phyloP scores from a whole-genome alignment of 768 basidiomycete species.

The Tylopilus balloui region DNA sequence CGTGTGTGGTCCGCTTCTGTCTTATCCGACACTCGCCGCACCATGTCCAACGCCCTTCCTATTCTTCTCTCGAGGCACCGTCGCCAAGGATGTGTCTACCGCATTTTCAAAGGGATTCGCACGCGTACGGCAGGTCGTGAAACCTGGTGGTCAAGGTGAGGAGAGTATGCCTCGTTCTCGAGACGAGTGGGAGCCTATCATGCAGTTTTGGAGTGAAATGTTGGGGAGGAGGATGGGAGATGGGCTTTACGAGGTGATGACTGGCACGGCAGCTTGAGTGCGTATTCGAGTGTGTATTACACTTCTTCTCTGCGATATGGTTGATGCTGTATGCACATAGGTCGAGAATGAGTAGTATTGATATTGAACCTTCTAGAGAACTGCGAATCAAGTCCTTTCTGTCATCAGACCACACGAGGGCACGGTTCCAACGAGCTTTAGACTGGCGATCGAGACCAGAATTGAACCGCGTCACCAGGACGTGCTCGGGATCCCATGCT shows the following conservation, averaged over 20 bases:
- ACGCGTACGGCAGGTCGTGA: slow-evolving; percentile 45
- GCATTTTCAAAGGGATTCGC: slow-evolving; percentile 61
- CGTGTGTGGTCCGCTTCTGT: slow-evolving; percentile 70
- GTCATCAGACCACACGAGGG: too few relatives aligned
- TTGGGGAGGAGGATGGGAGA: slow-evolving; percentile 53
- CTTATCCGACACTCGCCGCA: slow-evolving; percentile 60
- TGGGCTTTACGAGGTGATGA: slow-evolving; percentile 69
- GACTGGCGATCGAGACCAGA: too few relatives aligned
- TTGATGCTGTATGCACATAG: not conserved
- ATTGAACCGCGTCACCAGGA: too few relatives aligned
- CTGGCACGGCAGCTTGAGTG: slow-evolving; percentile 11
- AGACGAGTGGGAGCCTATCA: slow-evolving; percentile 79
- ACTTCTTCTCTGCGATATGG: not conserved
- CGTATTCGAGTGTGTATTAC: too few relatives aligned
- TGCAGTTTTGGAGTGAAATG: slow-evolving; percentile 81
- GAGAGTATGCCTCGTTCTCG: slow-evolving; percentile 72
- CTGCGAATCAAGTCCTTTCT: too few relatives aligned
- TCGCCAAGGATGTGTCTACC: slow-evolving; percentile 43
- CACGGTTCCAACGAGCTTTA: too few relatives aligned
- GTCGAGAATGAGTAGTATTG: too few relatives aligned
- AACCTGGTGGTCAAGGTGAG: slow-evolving; percentile 27
- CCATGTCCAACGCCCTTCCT: slow-evolving; percentile 59
- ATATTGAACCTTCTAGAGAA: too few relatives aligned
- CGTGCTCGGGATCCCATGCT: too few relatives aligned
- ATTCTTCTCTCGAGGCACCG: slow-evolving; percentile 48